These are phyloP conservation scores for Podila epicladia DNA, from an alignment of 192 early-diverging fungal species.

Conservation along the genomic window DNA sequence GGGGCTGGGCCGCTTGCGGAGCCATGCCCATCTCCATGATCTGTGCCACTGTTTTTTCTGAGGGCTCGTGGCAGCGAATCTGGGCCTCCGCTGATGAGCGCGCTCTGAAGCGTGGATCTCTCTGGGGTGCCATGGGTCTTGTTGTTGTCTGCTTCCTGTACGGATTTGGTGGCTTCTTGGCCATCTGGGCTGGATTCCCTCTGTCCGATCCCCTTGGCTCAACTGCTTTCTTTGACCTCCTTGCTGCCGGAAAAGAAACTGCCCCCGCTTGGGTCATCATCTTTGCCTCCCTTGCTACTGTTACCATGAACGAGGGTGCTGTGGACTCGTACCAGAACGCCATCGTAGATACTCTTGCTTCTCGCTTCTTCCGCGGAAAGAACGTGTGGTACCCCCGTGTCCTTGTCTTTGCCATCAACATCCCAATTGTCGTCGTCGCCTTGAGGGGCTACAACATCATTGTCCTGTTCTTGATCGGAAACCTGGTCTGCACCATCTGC, in stretches of 20 bases:
- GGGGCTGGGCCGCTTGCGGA: slow-evolving; percentile 71
- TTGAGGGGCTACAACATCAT: slow-evolving; percentile 67
- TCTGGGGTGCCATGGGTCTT: slow-evolving; percentile 64
- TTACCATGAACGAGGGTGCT: slow-evolving; percentile 70
- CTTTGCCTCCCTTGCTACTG: slow-evolving; percentile 66
- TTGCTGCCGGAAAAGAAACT: slow-evolving; percentile 45
- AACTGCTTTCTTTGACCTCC: slow-evolving; percentile 76
- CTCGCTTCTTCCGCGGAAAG: slow-evolving; percentile 56
- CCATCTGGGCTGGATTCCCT: slow-evolving; percentile 69
- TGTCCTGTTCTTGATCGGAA: slow-evolving; percentile 69
- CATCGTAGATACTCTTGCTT: slow-evolving; percentile 70
- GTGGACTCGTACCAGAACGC: slow-evolving; percentile 79
- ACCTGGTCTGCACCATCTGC: slow-evolving; percentile 67
- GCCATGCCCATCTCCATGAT: slow-evolving; percentile 71
- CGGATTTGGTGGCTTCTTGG: slow-evolving; percentile 70
- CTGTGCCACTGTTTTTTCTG: slow-evolving; percentile 72
- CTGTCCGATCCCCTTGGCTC: slow-evolving; percentile 55
- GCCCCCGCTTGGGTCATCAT: slow-evolving; percentile 68
- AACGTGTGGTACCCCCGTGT: slow-evolving; percentile 49
- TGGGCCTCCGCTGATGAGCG: slow-evolving; percentile 73
- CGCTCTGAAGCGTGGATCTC: slow-evolving; percentile 65
- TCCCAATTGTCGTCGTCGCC: slow-evolving; percentile 60
- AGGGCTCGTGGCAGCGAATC: slow-evolving; percentile 79
- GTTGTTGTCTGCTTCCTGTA: slow-evolving; percentile 64
- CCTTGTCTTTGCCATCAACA: slow-evolving; percentile 51